Conservation (phyloP, 2,329 filamentous ascomycete genomes). For the Ceratocystis papillata region DNA sequence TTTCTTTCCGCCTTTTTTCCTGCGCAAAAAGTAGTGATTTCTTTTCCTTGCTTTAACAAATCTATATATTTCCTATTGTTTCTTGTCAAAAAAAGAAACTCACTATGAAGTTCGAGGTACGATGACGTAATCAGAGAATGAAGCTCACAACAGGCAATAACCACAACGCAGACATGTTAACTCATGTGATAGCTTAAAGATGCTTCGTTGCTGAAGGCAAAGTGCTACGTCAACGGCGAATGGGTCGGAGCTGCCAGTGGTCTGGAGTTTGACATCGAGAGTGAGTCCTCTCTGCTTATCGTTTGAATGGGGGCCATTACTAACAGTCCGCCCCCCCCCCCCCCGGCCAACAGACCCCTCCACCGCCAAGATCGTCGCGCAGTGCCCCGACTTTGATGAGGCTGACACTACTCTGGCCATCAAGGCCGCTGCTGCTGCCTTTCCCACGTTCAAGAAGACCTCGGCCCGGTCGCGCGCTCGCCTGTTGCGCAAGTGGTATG, state of each 20-base stretch:
- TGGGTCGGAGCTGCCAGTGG: conserved; percentile 62
- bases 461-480: conserved; percentile 50
- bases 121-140: neutral
- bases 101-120: conserved; percentile 20
- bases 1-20: neutral
- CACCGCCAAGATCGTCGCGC: conserved; percentile 55
- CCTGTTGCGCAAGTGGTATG: conserved; percentile 54
- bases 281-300: conserved; percentile 32
- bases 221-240: conserved; percentile 65
- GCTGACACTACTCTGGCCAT: conserved; percentile 61
- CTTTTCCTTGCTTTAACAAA: conserved; percentile 1
- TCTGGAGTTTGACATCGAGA: conserved; percentile 61
- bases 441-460: conserved; percentile 49
- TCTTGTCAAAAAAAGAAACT: neutral
- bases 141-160: neutral
- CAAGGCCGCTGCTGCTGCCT: conserved; percentile 53
- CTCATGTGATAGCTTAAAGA: conserved; percentile 45
- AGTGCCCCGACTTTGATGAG: conserved; percentile 60
- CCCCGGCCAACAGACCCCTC: conserved; percentile 50
- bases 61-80: neutral
- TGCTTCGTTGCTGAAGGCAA: conserved; percentile 55
- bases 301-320: neutral
- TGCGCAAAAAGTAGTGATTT: neutral
- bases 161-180: neutral
- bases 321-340: neutral